These are phyloP conservation scores for Gossypium trilobum DNA, from an alignment of 441 rosid genomes.

Conservation along the genomic window DNA sequence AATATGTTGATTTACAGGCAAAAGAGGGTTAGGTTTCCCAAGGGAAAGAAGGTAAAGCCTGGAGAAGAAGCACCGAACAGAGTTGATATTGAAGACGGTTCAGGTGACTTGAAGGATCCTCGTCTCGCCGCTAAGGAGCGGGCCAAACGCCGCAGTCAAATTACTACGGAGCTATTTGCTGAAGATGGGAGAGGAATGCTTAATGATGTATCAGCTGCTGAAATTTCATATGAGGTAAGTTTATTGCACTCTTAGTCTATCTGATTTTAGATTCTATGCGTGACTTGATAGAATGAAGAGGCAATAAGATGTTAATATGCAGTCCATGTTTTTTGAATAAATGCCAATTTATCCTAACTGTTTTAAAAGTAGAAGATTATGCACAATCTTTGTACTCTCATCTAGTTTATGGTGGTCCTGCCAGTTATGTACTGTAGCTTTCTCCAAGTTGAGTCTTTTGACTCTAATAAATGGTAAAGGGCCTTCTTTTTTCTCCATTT, in stretches of 20 bases:
- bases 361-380: background rate
- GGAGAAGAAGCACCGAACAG: constrained; percentile 30
- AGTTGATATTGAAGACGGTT: constrained; percentile 30
- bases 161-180: constrained; percentile 42
- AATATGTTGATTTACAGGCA: constrained; percentile 36
- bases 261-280: background rate
- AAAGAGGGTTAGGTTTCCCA: constrained; percentile 80
- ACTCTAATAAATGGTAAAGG: background rate
- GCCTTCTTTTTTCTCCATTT: background rate
- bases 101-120: constrained; percentile 27
- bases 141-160: constrained; percentile 47
- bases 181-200: constrained; percentile 33
- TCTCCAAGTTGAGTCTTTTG: background rate
- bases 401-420: background rate
- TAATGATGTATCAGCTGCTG: constrained; percentile 38
- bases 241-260: background rate
- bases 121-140: constrained; percentile 71
- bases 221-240: constrained; percentile 60
- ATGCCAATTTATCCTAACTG: background rate
- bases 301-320: background rate
- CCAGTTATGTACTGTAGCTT: background rate
- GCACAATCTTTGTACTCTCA: background rate
- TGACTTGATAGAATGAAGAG: background rate
- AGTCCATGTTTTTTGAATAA: background rate
- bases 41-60: constrained; percentile 71